Base-by-base conservation (phyloP, 1,284 basidiomycete species). In the Dichomitus squalens region DNA sequence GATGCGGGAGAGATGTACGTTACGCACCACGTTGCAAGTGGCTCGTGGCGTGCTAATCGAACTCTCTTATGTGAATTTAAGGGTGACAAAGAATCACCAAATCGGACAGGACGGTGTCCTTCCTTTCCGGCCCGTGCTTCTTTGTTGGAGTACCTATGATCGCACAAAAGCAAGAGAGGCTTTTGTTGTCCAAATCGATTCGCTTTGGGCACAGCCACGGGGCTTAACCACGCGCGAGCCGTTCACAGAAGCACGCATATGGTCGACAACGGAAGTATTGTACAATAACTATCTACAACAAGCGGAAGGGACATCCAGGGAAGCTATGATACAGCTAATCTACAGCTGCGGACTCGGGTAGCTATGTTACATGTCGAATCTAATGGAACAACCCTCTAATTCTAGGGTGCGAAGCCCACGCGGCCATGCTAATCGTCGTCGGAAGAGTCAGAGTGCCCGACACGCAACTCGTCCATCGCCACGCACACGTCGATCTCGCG, bases 291-390 rank as follows among this genome's bases (percentile, higher is more conserved):
- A 47, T 47, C 9, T 21, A 47, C 44, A 34, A 16, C 16, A 34
- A 38, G n/a, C 52, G 36, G 21, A 29, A 23, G 4, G 34, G 11
- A 20, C 18, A 27, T 35, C 9, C 5, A 36, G 18, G 18, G 12
- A 33, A 25, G 12, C 18, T 55, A 49, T 49, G 47, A 35, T 55
- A 55, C 54, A 55, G 23, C 43, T 21, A 55, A n/a, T 41, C 31
- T 49, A 49, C 40, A 46, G 35, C 16, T n/a, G 20, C 11, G 35
- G 35, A 21, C 29, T 11, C 6, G 29, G 44, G 29, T 20, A 14
- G 35, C 35, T n/a, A 47, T 33, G 44, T 21, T 49, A 49, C 48
- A 49, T 4, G 21, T 36, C 33, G 23, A 3, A 49, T 18, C 16
- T 25, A 27, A 25, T 36, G 21, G 18, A 38, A 27, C 20, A 31